A percentile compares a stretch with the other conserved stretches of the same genome.
These are phyloP conservation scores for Zoysia pacifica DNA, from an alignment of 176 grass and related monocot species.

Conservation along the genomic window DNA sequence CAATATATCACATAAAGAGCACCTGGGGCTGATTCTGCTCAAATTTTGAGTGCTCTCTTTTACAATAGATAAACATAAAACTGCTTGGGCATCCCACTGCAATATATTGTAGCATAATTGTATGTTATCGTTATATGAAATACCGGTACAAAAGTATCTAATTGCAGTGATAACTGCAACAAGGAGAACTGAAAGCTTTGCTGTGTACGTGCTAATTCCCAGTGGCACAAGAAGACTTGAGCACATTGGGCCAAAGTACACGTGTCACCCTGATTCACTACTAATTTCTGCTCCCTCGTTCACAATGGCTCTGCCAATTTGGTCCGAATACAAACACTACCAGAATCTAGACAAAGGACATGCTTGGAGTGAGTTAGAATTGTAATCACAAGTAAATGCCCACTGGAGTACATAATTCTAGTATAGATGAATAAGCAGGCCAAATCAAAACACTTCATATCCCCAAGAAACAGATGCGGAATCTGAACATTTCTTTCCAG, in stretches of 20 bases:
- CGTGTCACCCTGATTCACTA: neutral
- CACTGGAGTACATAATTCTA: neutral
- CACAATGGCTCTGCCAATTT: slow-evolving; percentile 19
- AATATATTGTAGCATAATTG: neutral
- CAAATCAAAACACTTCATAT: slow-evolving; percentile 10
- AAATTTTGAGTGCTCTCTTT: no score
- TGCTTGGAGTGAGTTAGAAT: neutral
- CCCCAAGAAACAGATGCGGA: slow-evolving; percentile 2
- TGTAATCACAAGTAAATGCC: slow-evolving; percentile 8
- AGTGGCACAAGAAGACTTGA: no score
- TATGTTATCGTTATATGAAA: slow-evolving; percentile 6
- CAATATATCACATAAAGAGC: no score
- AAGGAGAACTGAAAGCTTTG: neutral
- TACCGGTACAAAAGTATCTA: neutral
- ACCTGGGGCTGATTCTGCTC: no score
- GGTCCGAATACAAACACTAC: neutral
- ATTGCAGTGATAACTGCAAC: neutral
- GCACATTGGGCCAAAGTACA: no score
- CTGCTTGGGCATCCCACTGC: no score
- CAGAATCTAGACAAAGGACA: neutral
- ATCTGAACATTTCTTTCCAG: neutral
- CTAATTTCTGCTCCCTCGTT: slow-evolving; percentile 1
- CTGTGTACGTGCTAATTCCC: no score
- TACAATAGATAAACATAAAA: no score
- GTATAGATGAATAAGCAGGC: neutral